A percentile compares a stretch with the other conserved stretches of the same genome.
Evolutionary conservation across 139 green algal genomes (phyloP).

Genomic region (Chlamydomonas incerta): DNA sequence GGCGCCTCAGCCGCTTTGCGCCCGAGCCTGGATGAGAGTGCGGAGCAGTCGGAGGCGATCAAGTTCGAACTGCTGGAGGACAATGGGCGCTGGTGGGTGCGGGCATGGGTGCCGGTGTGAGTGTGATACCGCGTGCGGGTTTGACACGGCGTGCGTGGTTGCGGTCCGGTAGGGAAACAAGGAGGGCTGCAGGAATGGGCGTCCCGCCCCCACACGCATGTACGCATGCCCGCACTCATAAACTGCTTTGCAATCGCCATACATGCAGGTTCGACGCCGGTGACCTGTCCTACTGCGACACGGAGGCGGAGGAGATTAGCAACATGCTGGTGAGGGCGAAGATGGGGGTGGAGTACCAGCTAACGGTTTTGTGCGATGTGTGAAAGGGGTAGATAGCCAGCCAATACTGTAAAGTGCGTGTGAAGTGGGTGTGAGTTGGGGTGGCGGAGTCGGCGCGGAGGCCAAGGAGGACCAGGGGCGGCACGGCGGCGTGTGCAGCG

Average conservation of each 20-base stretch:
- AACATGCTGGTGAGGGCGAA: conserved; percentile 10
- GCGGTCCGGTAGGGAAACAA: not conserved
- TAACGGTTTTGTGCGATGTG: too few relatives aligned
- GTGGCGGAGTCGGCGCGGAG: too few relatives aligned
- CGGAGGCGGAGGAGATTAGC: conserved; percentile 12
- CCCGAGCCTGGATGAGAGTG: not conserved
- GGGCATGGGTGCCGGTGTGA: not conserved
- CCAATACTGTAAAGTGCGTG: too few relatives aligned
- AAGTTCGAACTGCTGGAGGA: not conserved
- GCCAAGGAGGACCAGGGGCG: too few relatives aligned
- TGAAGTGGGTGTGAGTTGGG: too few relatives aligned
- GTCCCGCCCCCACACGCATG: not conserved
- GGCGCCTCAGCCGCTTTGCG: not conserved
- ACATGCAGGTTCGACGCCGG: conserved; percentile 24
- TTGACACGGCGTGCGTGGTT: not conserved
- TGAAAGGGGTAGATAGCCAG: too few relatives aligned
- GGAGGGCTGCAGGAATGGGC: not conserved
- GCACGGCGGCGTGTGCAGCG: too few relatives aligned
- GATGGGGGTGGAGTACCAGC: too few relatives aligned
- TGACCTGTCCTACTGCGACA: conserved; percentile 23
- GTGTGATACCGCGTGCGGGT: not conserved
- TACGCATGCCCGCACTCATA: not conserved
- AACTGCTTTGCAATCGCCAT: not conserved
- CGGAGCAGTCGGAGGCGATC: not conserved
- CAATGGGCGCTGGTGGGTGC: not conserved